Evolutionary conservation across 371 early-diverging fungal species (phyloP), one percentile per base, ranked within the genome.

Genomic region (Mortierella sp.): DNA sequence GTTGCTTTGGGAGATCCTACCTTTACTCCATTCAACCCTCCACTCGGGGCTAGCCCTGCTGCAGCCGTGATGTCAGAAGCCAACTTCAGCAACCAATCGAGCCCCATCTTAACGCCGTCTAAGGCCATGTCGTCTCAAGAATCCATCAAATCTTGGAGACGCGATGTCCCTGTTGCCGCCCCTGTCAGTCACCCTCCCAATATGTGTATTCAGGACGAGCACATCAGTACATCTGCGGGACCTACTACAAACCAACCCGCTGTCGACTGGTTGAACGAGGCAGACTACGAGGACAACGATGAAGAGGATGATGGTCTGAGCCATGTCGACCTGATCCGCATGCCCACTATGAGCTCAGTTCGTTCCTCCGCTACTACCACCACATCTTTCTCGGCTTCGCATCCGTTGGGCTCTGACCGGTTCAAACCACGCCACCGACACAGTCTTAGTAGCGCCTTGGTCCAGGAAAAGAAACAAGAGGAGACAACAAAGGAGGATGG

Each of bases 321-420:
- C n/a, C 58, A 35, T 7, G 29, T 75, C 24, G 79, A 75, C 11
- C 51, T 79, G 14, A 71, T 75, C 24, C 79, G 79, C 4, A 70
- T 79, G 14, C 71, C 75, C 43, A 79, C 79, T 12, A 71, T 48
- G 41, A 75, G 60, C 44, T 79, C 79, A 5, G 21, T 38, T 12
- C 27, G 41, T 2, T 79, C 79, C 2, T 68, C 55, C 1, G 29
- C 65, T 3, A 72, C 74, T 46, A 6, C 18, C 16, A 21, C 32
- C 46, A 60, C 29, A 6, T 54, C 51, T 1, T 49, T 35, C 10
- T 63, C 63, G 18, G 32, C 46, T 8, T 43, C 46, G 7, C 60
- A 65, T 24, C 38, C 51, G 11, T 0, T 51, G 27, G 43, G 55
- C 27, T 29, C 48, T 29, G 24, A 7, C 8, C 46, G 58, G 11